Percentiles rank a stretch among this genome's conserved stretches.
phyloP scores from a whole-genome alignment of 1,139 yeast genomes.

The Zygosaccharomyces sapae region DNA sequence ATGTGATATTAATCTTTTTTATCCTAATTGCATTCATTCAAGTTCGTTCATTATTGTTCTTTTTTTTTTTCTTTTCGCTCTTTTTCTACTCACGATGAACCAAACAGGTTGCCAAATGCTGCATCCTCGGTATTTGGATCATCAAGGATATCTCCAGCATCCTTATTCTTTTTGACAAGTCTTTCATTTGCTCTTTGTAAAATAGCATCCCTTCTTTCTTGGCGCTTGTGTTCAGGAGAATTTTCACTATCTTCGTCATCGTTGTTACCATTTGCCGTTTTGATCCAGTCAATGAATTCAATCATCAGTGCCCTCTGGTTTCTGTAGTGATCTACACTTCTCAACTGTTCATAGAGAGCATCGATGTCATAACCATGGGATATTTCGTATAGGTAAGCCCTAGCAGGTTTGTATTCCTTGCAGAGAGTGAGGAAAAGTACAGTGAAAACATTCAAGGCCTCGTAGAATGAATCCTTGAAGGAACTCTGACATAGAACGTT shows the following conservation, averaged over 20 bases:
- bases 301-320: conserved; percentile 72
- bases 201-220: conserved; percentile 41
- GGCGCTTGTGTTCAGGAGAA: conserved; percentile 39
- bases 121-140: conserved; percentile 64
- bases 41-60: too few relatives aligned
- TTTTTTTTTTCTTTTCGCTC: not conserved
- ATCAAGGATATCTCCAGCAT: conserved; percentile 55
- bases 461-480: conserved; percentile 82
- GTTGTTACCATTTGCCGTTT: conserved; percentile 39
- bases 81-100: conserved; percentile 18
- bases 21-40: too few relatives aligned
- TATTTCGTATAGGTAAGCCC: conserved; percentile 37
- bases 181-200: conserved; percentile 38
- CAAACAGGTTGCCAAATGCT: conserved; percentile 54
- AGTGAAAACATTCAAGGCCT: conserved; percentile 84
- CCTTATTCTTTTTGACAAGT: conserved; percentile 51
- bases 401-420: conserved; percentile 45
- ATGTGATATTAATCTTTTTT: not conserved
- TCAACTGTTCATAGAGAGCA: conserved; percentile 57
- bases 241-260: conserved; percentile 35
- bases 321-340: conserved; percentile 58
- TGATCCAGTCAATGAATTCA: conserved; percentile 52
- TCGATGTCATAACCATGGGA: conserved; percentile 42
- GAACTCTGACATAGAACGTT: conserved; percentile 72
- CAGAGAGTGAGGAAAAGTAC: conserved; percentile 72